phyloP scores from a whole-genome alignment of 441 rosid species.

The Arabidopsis hybrid region DNA sequence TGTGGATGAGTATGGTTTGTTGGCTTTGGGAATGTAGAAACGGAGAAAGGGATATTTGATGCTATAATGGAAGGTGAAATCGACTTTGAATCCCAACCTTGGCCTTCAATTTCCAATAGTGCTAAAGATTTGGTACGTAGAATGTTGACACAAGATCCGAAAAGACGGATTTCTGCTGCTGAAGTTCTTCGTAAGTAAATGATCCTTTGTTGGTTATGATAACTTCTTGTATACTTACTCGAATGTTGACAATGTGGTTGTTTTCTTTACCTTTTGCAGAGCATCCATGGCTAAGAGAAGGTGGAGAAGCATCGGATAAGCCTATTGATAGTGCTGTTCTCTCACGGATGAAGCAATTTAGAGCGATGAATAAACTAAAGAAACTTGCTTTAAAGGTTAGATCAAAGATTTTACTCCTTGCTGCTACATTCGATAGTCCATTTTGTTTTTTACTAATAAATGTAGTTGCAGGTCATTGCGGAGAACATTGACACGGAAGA shows the following conservation, averaged over 20 bases:
- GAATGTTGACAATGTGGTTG: background rate
- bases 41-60: conserved; percentile 75
- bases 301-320: conserved; percentile 63
- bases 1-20: background rate
- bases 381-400: conserved; percentile 11
- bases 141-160: conserved; percentile 52
- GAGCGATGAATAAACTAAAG: conserved; percentile 67
- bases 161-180: conserved; percentile 8
- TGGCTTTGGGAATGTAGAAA: conserved; percentile 45
- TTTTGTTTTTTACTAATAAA: background rate
- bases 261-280: background rate
- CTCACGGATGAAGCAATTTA: conserved; percentile 68
- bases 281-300: conserved; percentile 31
- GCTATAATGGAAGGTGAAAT: conserved; percentile 68
- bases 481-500: conserved; percentile 5
- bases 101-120: conserved; percentile 71
- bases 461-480: background rate
- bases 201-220: background rate
- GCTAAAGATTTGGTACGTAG: conserved; percentile 72
- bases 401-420: background rate
- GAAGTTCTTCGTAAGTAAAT: background rate
- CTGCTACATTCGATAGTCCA: background rate
- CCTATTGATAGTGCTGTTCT: conserved; percentile 65
- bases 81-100: conserved; percentile 66
- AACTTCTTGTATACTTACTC: background rate